These are phyloP conservation scores for Setaria viridis DNA, from an alignment of 202 grass and related monocot species.

Conservation along the genomic window DNA sequence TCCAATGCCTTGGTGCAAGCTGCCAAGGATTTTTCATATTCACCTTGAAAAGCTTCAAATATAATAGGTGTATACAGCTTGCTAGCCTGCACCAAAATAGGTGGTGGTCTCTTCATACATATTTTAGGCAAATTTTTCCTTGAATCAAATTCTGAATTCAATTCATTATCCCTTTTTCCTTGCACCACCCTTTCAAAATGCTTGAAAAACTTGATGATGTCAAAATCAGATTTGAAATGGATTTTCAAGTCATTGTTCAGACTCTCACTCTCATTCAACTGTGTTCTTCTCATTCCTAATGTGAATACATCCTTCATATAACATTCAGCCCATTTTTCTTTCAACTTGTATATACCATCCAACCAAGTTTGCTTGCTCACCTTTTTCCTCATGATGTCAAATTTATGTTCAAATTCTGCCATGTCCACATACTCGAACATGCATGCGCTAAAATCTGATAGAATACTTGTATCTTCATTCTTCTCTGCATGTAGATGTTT, in stretches of 20 bases:
- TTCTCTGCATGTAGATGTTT: conserved; percentile 9
- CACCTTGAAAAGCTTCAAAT: conserved; percentile 35
- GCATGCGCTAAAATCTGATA: conserved; percentile 22
- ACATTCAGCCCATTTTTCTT: conserved; percentile 31
- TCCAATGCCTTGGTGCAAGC: conserved; percentile 46
- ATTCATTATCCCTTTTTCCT: conserved; percentile 5
- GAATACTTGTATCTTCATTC: conserved; percentile 16
- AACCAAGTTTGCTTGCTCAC: conserved; percentile 27
- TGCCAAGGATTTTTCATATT: conserved; percentile 58
- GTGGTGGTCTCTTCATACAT: conserved; percentile 44
- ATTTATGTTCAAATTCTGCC: conserved; percentile 20
- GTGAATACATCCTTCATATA: conserved; percentile 28
- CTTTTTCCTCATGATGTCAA: conserved; percentile 24
- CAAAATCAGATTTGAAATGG: conserved; percentile 12
- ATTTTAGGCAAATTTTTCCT: conserved; percentile 33
- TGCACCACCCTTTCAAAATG: conserved; percentile 33
- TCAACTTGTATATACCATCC: conserved; percentile 23
- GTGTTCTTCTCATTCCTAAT: conserved; percentile 32
- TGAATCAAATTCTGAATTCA: conserved; percentile 29
- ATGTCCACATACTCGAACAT: conserved; percentile 22
- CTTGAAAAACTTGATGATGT: conserved; percentile 17
- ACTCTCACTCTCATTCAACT: conserved; percentile 5
- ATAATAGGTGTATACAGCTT: conserved; percentile 32
- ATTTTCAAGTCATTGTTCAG: conserved; percentile 26
- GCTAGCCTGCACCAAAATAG: conserved; percentile 25